phyloP scores from a whole-genome alignment of 495 filamentous ascomycete genomes.

The Tuber brumale region DNA sequence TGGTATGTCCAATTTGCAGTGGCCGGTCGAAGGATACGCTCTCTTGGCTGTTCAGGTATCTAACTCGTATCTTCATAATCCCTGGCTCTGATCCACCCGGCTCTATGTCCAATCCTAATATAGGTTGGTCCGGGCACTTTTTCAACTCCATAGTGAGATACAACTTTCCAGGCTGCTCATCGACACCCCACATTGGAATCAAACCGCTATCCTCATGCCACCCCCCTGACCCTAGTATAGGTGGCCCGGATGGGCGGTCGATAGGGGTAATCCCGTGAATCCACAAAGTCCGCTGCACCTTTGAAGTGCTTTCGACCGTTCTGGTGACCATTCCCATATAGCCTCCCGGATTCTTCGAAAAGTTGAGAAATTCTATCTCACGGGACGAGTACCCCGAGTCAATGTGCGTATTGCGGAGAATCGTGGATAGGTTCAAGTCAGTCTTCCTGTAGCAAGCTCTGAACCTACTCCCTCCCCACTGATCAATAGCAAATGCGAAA shows the following conservation, averaged over 20 bases:
- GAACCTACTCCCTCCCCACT: conserved; percentile 19
- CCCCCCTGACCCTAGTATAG: not conserved
- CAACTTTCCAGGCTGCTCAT: conserved; percentile 22
- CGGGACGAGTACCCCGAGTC: conserved; percentile 26
- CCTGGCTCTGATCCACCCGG: conserved; percentile 22
- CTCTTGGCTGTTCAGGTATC: conserved; percentile 23
- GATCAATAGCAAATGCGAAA: conserved; percentile 19
- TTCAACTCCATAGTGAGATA: conserved; percentile 31
- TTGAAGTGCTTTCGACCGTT: not conserved
- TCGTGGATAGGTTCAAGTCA: conserved; percentile 17
- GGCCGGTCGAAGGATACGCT: not conserved
- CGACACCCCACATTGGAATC: conserved; percentile 14
- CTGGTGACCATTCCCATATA: conserved; percentile 30
- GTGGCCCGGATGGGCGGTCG: not conserved
- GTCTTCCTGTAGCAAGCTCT: conserved; percentile 25
- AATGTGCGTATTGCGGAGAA: conserved; percentile 13
- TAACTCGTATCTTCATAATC: conserved; percentile 23
- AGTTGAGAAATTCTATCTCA: conserved; percentile 26
- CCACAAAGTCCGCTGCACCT: conserved; percentile 25
- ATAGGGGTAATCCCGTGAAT: conserved; percentile 17
- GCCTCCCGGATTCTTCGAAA: conserved; percentile 20
- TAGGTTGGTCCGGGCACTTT: conserved; percentile 21
- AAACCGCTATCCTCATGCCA: not conserved
- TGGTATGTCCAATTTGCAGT: not conserved
- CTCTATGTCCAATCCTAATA: conserved; percentile 17